Base-by-base conservation (phyloP, 371 early-diverging fungal genomes). In the Mucor velutinosus region DNA sequence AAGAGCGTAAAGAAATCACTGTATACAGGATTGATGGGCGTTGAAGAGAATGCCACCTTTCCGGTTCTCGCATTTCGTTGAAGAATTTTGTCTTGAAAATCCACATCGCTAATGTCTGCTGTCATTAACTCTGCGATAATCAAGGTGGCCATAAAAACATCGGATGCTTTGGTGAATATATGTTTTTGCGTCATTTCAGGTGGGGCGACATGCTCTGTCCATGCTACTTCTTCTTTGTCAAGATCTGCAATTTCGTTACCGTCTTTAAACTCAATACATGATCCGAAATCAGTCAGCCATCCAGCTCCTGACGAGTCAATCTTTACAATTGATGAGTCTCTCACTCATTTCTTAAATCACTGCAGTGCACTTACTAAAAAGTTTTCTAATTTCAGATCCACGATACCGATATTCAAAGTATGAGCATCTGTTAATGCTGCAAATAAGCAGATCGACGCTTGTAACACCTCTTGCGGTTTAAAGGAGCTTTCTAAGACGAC, bases 251-350 rank as follows among this genome's bases (percentile, higher is more conserved):
- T 27, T 0, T 60, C 33, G 17, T 63, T 37, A 3, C 45, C 41
- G 19, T 59, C 67, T 11, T 63, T 41, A 8, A 80, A 59, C 21
- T 70, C 67, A 11, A 77, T 66, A 64, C 77, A 77, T 0, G 77
- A 80, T 71, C 78, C 81, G 47, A 81, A 78, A 56, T 81, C 81
- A 11, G 81, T 78, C 2, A 81, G 12, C 69, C 72, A 81, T 3
- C 71, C 75, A 14, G 76, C 53, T 4, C 81, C 78, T 19, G 65
- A 49, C 10, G 69, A 35, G 30, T 77, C 78, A 32, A 78, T 69
- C 70, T 74, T 51, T 17, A 14, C 17, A 27, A 17, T 43, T 15
- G 27, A 56, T n/a, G 17, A 25, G 43, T 23, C 4, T 29, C 5
- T 21, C 37, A n/a, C 2, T 29, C 5, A 23, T 41, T 25, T 12